phyloP scores from a whole-genome alignment of 2,329 filamentous ascomycete genomes.

The Beauveria medogensis region DNA sequence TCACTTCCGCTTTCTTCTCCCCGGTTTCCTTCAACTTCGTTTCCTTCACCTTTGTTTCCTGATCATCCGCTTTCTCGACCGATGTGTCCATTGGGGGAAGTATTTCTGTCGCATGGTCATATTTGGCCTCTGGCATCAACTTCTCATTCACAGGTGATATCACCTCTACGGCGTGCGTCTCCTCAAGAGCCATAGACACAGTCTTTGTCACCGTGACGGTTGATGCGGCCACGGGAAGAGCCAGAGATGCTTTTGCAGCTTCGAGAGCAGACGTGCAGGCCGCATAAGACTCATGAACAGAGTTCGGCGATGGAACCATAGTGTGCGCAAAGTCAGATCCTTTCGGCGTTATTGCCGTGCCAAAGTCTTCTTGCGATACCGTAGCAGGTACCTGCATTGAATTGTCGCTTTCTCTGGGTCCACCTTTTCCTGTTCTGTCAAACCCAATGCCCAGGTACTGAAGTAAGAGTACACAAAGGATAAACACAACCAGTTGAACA shows the following conservation, averaged over 20 bases:
- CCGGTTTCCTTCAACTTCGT: neutral
- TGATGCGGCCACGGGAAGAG: neutral
- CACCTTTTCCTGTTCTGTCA: neutral
- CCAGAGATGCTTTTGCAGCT: constrained; percentile 12
- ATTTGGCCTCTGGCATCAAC: constrained; percentile 14
- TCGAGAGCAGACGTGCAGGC: constrained; percentile 17
- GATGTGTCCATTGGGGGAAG: constrained; percentile 7
- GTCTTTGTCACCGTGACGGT: constrained; percentile 28
- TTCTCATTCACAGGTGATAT: neutral
- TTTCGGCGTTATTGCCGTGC: neutral
- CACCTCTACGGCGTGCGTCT: neutral
- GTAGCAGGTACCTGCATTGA: neutral
- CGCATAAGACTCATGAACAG: constrained; percentile 17
- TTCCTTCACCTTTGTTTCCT: neutral
- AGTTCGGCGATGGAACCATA: neutral
- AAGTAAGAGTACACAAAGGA: constrained; percentile 3
- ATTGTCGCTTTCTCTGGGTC: neutral
- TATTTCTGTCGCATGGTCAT: neutral
- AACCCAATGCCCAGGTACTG: constrained; percentile 6
- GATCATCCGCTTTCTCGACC: neutral
- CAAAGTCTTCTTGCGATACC: neutral
- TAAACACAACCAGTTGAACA: constrained; percentile 1
- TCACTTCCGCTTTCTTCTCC: neutral
- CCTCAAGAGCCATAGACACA: constrained; percentile 17
- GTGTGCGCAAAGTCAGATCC: neutral